Base-by-base conservation (phyloP, 306 rosid genomes). In the Acacia acuminata region DNA sequence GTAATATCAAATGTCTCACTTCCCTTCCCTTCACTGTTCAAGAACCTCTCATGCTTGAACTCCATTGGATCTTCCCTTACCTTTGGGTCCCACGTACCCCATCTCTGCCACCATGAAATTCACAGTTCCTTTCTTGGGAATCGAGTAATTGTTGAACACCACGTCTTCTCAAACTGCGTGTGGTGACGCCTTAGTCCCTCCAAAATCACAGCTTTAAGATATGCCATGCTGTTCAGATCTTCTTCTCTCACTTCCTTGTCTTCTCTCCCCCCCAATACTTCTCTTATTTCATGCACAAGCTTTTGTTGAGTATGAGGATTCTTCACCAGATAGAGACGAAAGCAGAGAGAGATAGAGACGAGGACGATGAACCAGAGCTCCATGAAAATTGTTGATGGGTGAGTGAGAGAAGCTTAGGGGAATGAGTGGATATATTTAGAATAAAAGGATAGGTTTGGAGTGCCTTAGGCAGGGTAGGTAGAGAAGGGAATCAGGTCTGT, bases 41-140 rank as follows among this genome's bases (percentile, higher is more conserved):
- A 42, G 30, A 69, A 69, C 47, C 74, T 69, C 51, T 69, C 74
- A 20, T 51, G 74, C 19, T 42, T 40, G 16, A 69, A 69, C 32
- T 40, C 74, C 74, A 69, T 69, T n/a, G 74, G 74, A 69, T 42
- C 4, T 48, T 71, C 76, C 76, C 36, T 40, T 51, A 40, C 74
- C 17, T 69, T 69, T n/a, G 51, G 55, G n/a, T 71, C 75, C 75
- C 34, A 71, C n/a, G n/a, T n/a, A n/a, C 20, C 75, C 75, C 55
- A 71, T 71, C 51, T 71, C 36, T 12, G 75, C 75, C 55, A 71
- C 75, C 75, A 71, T 71, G n/a, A 71, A 43, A 43, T 43, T 43
- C 16, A 71, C 17, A 43, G 11, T 71, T 4, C 55, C 53, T 43
- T 42, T 71, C 55, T 71, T 71, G 7, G 75, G 75, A n/a, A 71